Evolutionary conservation across 129 eudicot species (phyloP).

Genomic region (Rutidosis leptorrhynchoides): DNA sequence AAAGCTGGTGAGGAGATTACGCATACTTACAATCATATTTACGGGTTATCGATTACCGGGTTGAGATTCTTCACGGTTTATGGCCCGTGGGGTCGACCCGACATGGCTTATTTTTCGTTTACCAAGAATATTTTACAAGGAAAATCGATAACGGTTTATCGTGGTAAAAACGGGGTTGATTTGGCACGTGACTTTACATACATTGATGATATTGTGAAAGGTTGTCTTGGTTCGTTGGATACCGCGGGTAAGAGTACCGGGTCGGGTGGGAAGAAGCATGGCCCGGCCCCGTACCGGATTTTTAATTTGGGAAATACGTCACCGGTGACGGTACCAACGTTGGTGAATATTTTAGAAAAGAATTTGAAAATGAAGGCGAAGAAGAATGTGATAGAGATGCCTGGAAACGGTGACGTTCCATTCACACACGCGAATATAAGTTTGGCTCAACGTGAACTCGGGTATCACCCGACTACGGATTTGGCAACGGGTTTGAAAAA

Average conservation of each 20-base stretch:
- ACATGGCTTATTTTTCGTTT: conserved; percentile 42
- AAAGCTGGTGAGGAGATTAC: conserved; percentile 43
- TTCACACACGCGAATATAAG: conserved; percentile 63
- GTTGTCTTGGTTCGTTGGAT: conserved; percentile 36
- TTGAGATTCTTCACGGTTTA: conserved; percentile 41
- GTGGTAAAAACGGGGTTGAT: conserved; percentile 33
- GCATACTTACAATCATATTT: conserved; percentile 36
- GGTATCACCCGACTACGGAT: conserved; percentile 54
- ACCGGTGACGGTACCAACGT: conserved; percentile 53
- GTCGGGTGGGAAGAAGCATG: conserved; percentile 37
- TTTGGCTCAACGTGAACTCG: conserved; percentile 46
- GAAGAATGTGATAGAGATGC: conserved; percentile 51
- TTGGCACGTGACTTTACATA: conserved; percentile 41
- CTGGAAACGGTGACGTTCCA: conserved; percentile 67
- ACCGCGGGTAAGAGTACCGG: conserved; percentile 43
- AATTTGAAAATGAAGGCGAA: conserved; percentile 53
- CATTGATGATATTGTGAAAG: conserved; percentile 42
- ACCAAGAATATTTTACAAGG: conserved; percentile 33
- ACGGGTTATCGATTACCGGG: conserved; percentile 39
- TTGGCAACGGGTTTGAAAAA: conserved; percentile 54
- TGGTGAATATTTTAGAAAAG: conserved; percentile 48
- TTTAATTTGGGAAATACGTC: conserved; percentile 59
- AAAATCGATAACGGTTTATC: conserved; percentile 31
- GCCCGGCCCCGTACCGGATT: conserved; percentile 47
- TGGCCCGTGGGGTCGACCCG: conserved; percentile 46